These are phyloP conservation scores for Cercospora zeina DNA, from an alignment of 2,329 filamentous ascomycete species.

Conservation along the genomic window DNA sequence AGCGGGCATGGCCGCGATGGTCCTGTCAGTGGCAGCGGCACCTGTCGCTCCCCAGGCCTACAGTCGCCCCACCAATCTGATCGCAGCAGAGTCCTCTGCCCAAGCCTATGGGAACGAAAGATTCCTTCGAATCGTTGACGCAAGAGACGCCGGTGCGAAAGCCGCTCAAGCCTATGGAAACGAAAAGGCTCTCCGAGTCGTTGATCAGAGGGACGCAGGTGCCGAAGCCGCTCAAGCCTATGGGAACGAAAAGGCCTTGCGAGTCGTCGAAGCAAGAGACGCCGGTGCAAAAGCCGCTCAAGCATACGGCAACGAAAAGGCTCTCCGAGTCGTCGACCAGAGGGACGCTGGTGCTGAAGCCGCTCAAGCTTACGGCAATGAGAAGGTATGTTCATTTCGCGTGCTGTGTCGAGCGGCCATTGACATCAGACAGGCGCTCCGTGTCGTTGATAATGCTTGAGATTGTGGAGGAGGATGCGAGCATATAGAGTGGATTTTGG, in stretches of 20 bases:
- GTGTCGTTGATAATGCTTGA: background rate
- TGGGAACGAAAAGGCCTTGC: constrained; percentile 5
- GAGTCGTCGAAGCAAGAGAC: background rate
- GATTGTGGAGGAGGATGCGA: background rate
- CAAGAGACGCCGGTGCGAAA: constrained; percentile 4
- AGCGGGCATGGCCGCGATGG: background rate
- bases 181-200: constrained; percentile 4
- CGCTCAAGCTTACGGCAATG: constrained; percentile 8
- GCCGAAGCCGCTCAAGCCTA: constrained; percentile 9
- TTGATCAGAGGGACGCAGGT: constrained; percentile 4
- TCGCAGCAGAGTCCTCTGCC: background rate
- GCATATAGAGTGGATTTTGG: background rate
- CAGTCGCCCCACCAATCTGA: constrained; percentile 1
- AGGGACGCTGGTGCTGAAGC: constrained; percentile 9
- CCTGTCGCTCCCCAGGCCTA: constrained; percentile 10
- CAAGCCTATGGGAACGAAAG: constrained; percentile 11
- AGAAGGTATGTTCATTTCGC: background rate
- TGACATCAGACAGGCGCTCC: background rate
- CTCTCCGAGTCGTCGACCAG: constrained; percentile 5
- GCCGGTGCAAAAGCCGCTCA: constrained; percentile 6
- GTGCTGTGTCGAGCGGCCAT: background rate
- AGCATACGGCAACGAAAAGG: constrained; percentile 11
- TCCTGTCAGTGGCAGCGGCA: constrained; percentile 8
- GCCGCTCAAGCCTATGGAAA: constrained; percentile 10
- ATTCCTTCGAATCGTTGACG: background rate